Evolutionary conservation across 1,139 yeast species (phyloP), one percentile per base, ranked within the genome.

Genomic region (Suhomyces bokatorum): DNA sequence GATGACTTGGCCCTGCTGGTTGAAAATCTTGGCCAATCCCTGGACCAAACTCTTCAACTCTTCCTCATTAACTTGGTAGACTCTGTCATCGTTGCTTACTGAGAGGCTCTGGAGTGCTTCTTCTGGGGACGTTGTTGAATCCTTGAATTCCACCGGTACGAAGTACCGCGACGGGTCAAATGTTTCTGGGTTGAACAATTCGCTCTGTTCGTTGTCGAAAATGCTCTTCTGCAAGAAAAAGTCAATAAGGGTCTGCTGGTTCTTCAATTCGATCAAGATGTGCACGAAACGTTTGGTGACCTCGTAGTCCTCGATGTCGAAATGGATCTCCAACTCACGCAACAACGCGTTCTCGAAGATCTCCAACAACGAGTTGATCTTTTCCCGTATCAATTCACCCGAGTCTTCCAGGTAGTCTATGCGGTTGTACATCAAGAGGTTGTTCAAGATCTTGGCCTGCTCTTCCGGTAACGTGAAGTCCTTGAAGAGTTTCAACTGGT

Each of bases 281-380:
- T 54, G 46, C 4, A 72, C 75, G 48, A 70, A 74, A 31, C 61
- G 50, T 31, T 61, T 59, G 13, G 76, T 64, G 24, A 64, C 57
- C 11, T 57, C 59, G 52, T 66, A 77, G 43, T 86, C 83, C 42
- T 75, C 70, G 3, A 72, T 63, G 41, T 78, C 83, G 53, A 79
- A 78, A 52, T 76, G 80, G 32, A 74, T 67, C 45, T 86, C 95
- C 52, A 90, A 73, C 54, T 89, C 96, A 39, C 82, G 67, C 29
- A 87, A 60, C 8, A 87, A 75, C 0, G 95, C 89, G 57, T 78
- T 85, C 43, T 86, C 86, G 59, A 88, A 87, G 32, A 87, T 71
- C 56, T 86, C 95, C 39, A 82, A 65, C n/a, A 84, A 70, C 1
- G 85, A 72, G 32, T 73, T 73, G 40, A 85, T 64, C 51, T 80